Percentiles rank a stretch among this genome's conserved stretches.
Conservation (phyloP, 208 protist species). For the Crithidia sp. region DNA sequence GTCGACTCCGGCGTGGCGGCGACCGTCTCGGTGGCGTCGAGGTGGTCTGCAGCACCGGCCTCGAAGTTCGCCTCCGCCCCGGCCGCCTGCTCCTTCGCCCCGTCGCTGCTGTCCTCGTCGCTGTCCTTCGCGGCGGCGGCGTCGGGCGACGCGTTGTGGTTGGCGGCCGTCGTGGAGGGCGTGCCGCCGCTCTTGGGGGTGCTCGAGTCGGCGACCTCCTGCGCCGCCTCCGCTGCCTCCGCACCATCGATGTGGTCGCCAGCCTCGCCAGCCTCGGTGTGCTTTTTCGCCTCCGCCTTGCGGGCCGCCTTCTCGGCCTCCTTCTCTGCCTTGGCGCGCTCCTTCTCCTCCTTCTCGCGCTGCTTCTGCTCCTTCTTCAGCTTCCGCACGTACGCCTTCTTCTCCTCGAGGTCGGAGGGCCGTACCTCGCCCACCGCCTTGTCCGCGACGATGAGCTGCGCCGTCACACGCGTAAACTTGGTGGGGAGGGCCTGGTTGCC, state of each 20-base stretch:
- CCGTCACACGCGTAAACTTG: constrained; percentile 42
- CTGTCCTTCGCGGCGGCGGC: constrained; percentile 4
- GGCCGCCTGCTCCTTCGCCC: neutral
- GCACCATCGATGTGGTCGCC: neutral
- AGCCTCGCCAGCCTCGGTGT: constrained; percentile 1
- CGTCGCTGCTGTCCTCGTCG: constrained; percentile 10
- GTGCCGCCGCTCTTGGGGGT: neutral
- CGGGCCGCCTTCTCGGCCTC: constrained; percentile 19
- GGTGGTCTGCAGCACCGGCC: constrained; percentile 19
- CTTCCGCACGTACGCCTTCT: constrained; percentile 23
- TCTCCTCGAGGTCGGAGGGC: constrained; percentile 27
- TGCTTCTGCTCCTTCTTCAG: constrained; percentile 41
- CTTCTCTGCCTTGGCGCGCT: constrained; percentile 30
- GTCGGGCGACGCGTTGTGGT: neutral
- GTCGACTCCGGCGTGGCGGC: neutral
- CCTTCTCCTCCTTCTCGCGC: constrained; percentile 26
- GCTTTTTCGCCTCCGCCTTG: constrained; percentile 27
- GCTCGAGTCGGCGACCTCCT: neutral
- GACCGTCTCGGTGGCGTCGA: constrained; percentile 14
- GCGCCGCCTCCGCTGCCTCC: neutral
- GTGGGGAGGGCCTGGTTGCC: constrained; percentile 31
- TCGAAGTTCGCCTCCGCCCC: constrained; percentile 13
- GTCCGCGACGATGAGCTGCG: constrained; percentile 39
- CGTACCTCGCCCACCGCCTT: constrained; percentile 22
- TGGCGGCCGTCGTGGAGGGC: constrained; percentile 1